Evolutionary conservation across 805 yeast genomes (phyloP).

Genomic region (Saccharomycopsis malanga): DNA sequence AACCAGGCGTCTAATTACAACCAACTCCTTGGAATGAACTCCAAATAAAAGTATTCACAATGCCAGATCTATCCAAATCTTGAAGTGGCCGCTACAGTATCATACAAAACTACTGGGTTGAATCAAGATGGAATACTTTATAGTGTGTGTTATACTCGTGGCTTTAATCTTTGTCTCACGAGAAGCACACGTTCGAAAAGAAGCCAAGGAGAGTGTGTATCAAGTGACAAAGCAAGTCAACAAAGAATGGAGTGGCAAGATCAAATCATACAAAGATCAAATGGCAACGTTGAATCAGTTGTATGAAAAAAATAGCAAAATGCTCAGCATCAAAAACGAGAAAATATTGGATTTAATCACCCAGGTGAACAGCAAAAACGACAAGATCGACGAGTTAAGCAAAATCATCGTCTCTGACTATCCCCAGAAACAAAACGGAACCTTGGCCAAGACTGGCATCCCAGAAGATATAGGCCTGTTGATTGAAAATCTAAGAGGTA

Average conservation of each 20-base stretch:
- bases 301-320: constrained; percentile 2
- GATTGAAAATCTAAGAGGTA: background rate
- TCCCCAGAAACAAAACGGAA: background rate
- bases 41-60: too few relatives aligned
- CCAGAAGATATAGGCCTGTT: too few relatives aligned
- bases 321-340: constrained; percentile 6
- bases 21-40: too few relatives aligned
- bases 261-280: constrained; percentile 1
- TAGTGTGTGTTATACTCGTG: background rate
- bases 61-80: too few relatives aligned
- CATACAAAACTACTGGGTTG: too few relatives aligned
- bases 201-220: background rate
- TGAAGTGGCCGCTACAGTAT: too few relatives aligned
- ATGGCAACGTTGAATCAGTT: background rate
- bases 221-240: background rate
- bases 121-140: constrained; percentile 1
- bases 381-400: constrained; percentile 5
- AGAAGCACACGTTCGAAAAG: background rate
- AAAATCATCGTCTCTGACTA: background rate
- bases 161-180: background rate
- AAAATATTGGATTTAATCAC: constrained; percentile 6
- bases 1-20: too few relatives aligned
- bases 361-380: background rate
- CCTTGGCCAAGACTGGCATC: too few relatives aligned
- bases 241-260: background rate